Conservation (phyloP, 1,284 basidiomycete genomes). For the Papiliotrema terrestris region DNA sequence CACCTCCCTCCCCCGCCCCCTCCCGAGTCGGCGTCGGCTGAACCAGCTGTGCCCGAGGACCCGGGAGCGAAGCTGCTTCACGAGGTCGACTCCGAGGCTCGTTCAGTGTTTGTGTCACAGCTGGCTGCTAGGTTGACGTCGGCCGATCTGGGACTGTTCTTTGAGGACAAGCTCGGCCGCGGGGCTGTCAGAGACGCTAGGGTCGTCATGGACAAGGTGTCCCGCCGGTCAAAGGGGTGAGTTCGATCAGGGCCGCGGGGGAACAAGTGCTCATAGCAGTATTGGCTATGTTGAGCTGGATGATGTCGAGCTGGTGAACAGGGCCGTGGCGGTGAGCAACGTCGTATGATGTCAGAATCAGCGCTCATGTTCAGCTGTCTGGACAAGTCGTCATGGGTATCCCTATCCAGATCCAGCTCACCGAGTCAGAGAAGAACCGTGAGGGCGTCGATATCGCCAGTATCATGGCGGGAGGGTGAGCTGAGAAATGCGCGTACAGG, state of each 20-base stretch:
- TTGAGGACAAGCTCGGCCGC: conserved; percentile 93
- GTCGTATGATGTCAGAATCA: no score
- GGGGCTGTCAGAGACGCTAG: conserved; percentile 89
- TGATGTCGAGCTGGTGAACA: conserved; percentile 81
- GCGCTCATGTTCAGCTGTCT: conserved; percentile 43
- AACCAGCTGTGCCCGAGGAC: conserved; percentile 22
- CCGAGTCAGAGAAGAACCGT: conserved; percentile 90
- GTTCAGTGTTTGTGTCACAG: conserved; percentile 97
- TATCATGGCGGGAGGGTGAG: conserved; percentile 8
- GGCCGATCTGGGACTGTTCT: conserved; percentile 95
- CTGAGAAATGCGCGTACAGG: background rate
- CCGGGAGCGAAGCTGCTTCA: conserved; percentile 45
- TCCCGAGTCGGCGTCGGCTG: conserved; percentile 54
- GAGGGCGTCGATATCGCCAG: conserved; percentile 47
- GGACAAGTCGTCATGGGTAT: conserved; percentile 97
- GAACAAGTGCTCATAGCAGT: conserved; percentile 41
- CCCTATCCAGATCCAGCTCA: conserved; percentile 91
- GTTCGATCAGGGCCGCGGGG: conserved; percentile 19
- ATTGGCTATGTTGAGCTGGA: conserved; percentile 98
- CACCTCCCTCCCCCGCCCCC: conserved; percentile 69
- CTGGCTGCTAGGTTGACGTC: conserved; percentile 92
- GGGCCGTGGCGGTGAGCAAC: conserved; percentile 69
- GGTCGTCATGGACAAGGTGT: conserved; percentile 90
- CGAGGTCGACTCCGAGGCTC: conserved; percentile 74
- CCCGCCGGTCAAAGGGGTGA: conserved; percentile 91